A percentile compares a stretch with the other conserved stretches of the same genome.
Evolutionary conservation across 805 yeast genomes (phyloP).

Genomic region (Saccharomyces jurei): DNA sequence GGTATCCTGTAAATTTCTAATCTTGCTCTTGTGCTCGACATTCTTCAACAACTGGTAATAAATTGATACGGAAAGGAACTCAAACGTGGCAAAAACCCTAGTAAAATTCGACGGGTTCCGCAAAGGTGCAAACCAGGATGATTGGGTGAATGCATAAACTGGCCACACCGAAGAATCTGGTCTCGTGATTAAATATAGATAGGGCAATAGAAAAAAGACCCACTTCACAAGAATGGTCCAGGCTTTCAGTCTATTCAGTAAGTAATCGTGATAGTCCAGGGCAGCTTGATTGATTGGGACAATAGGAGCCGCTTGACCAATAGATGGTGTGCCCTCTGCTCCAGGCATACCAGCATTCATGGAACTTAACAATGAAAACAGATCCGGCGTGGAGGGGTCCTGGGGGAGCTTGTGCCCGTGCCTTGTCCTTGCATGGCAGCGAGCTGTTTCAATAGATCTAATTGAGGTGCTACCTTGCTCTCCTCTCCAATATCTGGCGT

Average conservation of each 20-base stretch:
- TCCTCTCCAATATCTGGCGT: background rate
- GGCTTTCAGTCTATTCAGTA: slow-evolving; percentile 26
- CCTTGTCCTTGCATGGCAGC: slow-evolving; percentile 18
- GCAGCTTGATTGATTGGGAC: slow-evolving; percentile 20
- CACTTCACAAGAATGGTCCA: slow-evolving; percentile 26
- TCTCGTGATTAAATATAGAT: slow-evolving; percentile 22
- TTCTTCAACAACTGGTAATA: slow-evolving; percentile 24
- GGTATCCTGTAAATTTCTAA: slow-evolving; percentile 21
- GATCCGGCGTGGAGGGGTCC: slow-evolving; percentile 18
- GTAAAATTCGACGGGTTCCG: slow-evolving; percentile 26
- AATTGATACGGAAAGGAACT: slow-evolving; percentile 28
- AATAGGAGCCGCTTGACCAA: slow-evolving; percentile 2
- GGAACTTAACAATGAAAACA: slow-evolving; percentile 19
- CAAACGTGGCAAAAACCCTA: slow-evolving; percentile 28
- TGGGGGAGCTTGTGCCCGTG: slow-evolving; percentile 3
- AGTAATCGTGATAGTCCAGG: slow-evolving; percentile 22
- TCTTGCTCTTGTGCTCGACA: slow-evolving; percentile 20
- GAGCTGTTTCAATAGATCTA: slow-evolving; percentile 24
- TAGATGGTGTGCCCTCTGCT: slow-evolving; percentile 3
- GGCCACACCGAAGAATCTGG: slow-evolving; percentile 1
- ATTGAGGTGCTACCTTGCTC: slow-evolving; percentile 8
- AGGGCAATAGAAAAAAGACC: slow-evolving; percentile 26
- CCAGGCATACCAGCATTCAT: slow-evolving; percentile 11
- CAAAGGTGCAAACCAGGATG: slow-evolving; percentile 4
- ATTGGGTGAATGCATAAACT: background rate